Evolutionary conservation across 2,329 filamentous ascomycete genomes (phyloP), one percentile per base, ranked within the genome.

Genomic region (Lecanoromycetidae sp.): DNA sequence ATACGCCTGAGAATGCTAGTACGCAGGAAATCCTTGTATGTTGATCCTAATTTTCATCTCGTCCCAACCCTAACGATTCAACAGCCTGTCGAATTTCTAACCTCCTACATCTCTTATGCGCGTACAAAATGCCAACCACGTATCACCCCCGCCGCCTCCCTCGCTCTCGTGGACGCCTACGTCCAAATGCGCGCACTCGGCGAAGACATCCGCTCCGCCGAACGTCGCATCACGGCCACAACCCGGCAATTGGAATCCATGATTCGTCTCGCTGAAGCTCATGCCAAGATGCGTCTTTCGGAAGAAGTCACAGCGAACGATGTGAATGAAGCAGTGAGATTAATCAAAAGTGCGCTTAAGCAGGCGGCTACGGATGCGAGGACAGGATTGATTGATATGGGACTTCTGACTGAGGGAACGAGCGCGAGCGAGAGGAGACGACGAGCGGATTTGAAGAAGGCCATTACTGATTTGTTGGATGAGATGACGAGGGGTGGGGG

Each of bases 211-310:
- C 53, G 53, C 7, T 52, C 53, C 19, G 78, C 85, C 3, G 93
- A 98, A 66, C 90, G 93, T 65, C 86, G 91, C 56, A 98, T 98
- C 68, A 98, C 91, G 0, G 91, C 91, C 33, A 98, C 91, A 3
- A 98, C 93, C 0, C 79, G 91, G 61, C 91, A 98, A 66, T 75
- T 98, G 5, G 93, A 98, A 68, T 91, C 84, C 37, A 98, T 98
- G 93, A 96, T 98, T 61, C 90, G 91, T 52, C 82, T 98, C 3
- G 71, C 88, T 1, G 91, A 98, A 70, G 91, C 88, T 0, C 93
- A 98, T 65, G 93, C 91, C 41, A 95, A 95, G 66, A 98, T 98
- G 93, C 84, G 91, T 3, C 76, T 98, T 4, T 78, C 83, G 0
- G 63, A 71, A 2, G 76, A 72, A 12, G 91, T 98, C 34, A 87